These are phyloP conservation scores for Aspergillus baeticus DNA, from an alignment of 495 filamentous ascomycete species.

Conservation along the genomic window DNA sequence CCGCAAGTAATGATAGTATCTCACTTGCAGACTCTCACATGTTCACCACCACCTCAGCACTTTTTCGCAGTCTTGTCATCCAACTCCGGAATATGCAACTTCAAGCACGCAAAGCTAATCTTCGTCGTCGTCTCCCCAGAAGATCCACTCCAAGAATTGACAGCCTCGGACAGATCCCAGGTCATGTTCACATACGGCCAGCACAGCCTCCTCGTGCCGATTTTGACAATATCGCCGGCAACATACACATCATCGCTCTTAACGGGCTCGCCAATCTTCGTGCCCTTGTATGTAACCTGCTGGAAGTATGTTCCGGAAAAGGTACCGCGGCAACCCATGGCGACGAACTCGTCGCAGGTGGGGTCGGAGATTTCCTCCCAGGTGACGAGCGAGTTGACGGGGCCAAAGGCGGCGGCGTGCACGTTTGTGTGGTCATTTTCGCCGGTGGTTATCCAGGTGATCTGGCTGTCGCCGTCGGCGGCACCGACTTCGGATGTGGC, in stretches of 20 bases:
- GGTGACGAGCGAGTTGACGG: constrained; percentile 45
- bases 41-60: too few species aligned
- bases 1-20: too few species aligned
- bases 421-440: constrained; percentile 54
- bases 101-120: constrained; percentile 50
- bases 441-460: constrained; percentile 48
- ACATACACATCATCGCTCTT: constrained; percentile 43
- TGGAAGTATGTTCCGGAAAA: constrained; percentile 54
- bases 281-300: constrained; percentile 40
- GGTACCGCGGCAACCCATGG: constrained; percentile 48
- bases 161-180: constrained; percentile 41
- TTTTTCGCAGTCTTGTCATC: too few species aligned
- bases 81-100: neutral
- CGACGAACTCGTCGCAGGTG: constrained; percentile 42
- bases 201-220: constrained; percentile 46
- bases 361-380: constrained; percentile 54
- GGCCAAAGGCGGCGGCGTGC: constrained; percentile 48
- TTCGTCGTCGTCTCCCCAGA: constrained; percentile 28
- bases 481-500: constrained; percentile 48
- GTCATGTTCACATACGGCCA: constrained; percentile 55
- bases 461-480: constrained; percentile 47
- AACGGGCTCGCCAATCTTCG: constrained; percentile 41
- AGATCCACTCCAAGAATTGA: constrained; percentile 13
- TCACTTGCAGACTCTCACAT: too few species aligned
- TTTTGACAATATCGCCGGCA: constrained; percentile 52